A percentile compares a stretch with the other conserved stretches of the same genome.
These are phyloP conservation scores for Hypoxylon lienhwacheense DNA, from an alignment of 495 filamentous ascomycete species.

Conservation along the genomic window DNA sequence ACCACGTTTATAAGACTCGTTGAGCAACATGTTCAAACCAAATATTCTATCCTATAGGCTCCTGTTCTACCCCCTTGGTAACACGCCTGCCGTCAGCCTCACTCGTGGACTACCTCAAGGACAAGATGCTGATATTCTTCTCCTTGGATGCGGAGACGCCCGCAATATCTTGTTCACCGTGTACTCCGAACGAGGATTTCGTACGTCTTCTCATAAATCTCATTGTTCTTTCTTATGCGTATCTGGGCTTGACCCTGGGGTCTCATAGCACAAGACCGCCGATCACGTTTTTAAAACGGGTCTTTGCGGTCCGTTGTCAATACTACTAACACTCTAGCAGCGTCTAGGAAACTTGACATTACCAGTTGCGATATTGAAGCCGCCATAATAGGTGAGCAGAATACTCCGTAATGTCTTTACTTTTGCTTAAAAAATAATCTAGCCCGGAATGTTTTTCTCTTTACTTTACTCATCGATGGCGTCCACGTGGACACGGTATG, in stretches of 20 bases:
- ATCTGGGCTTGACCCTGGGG: neutral
- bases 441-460: constrained; percentile 40
- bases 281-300: no score
- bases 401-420: neutral
- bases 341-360: constrained; percentile 34
- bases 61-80: constrained; percentile 34
- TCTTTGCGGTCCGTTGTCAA: neutral
- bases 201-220: constrained; percentile 9
- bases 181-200: constrained; percentile 27
- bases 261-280: neutral
- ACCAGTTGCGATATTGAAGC: constrained; percentile 38
- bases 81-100: constrained; percentile 37
- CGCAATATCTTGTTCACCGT: constrained; percentile 40
- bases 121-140: constrained; percentile 34
- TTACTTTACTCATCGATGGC: constrained; percentile 35
- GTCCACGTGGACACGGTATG: constrained; percentile 15
- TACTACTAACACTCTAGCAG: constrained; percentile 9
- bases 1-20: neutral
- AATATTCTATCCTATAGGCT: constrained; percentile 1
- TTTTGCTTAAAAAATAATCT: constrained; percentile 9
- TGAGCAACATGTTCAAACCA: constrained; percentile 22
- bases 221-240: neutral
- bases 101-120: constrained; percentile 37
- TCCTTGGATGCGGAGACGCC: constrained; percentile 41
- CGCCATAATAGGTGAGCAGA: constrained; percentile 33